Percentiles rank a stretch among this genome's conserved stretches.
Evolutionary conservation across 1,139 yeast species (phyloP).

Genomic region (Starmera stellimalicola): DNA sequence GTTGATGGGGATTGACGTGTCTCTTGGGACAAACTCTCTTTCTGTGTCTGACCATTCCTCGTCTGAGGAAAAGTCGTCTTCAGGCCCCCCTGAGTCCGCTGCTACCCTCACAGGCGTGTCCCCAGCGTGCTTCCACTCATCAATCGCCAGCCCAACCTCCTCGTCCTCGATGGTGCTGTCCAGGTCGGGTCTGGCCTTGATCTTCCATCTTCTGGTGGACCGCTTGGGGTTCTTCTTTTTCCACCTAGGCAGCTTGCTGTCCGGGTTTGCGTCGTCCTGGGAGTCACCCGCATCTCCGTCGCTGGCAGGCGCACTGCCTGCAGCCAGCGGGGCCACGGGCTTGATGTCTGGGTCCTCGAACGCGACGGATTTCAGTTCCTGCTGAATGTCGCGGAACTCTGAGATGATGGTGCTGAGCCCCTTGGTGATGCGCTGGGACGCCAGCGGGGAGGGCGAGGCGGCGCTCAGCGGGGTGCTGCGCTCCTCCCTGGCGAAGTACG

Average conservation of each 20-base stretch:
- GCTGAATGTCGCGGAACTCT: slow-evolving; percentile 25
- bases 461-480: slow-evolving; percentile 11
- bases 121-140: not conserved
- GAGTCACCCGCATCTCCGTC: slow-evolving; percentile 7
- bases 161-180: slow-evolving; percentile 8
- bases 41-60: slow-evolving; percentile 19
- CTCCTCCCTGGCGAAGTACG: slow-evolving; percentile 11
- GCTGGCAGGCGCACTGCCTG: slow-evolving; percentile 2
- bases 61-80: slow-evolving; percentile 3
- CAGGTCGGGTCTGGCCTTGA: slow-evolving; percentile 31
- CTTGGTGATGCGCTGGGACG: slow-evolving; percentile 20
- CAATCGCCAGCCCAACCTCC: slow-evolving; percentile 8
- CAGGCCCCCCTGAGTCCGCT: slow-evolving; percentile 1
- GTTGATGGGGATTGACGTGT: not conserved
- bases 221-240: slow-evolving; percentile 46
- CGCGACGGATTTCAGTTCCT: slow-evolving; percentile 18
- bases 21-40: slow-evolving; percentile 21
- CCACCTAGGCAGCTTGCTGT: slow-evolving; percentile 9
- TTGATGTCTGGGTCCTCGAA: slow-evolving; percentile 9
- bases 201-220: slow-evolving; percentile 50
- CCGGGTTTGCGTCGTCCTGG: slow-evolving; percentile 7
- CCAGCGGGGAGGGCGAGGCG: slow-evolving; percentile 24
- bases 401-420: slow-evolving; percentile 30
- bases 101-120: slow-evolving; percentile 2
- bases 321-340: slow-evolving; percentile 4